Percentiles rank a stretch among this genome's conserved stretches.
Evolutionary conservation across 352 stramenopile species (phyloP).

Genomic region (Phytophthora pisi): DNA sequence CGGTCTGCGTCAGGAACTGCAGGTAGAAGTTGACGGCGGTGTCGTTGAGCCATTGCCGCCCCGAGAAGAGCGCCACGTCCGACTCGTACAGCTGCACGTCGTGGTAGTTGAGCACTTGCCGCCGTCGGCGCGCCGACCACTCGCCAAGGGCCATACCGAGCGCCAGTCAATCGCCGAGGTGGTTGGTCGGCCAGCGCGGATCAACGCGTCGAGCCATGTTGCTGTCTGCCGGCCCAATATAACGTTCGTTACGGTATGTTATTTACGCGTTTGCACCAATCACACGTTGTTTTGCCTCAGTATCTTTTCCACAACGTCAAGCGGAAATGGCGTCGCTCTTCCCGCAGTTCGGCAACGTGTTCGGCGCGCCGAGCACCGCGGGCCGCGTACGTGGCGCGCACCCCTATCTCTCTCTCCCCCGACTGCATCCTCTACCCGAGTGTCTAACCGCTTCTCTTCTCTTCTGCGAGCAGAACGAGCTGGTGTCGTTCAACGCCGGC

Average conservation of each 20-base stretch:
- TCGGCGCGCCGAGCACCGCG: slow-evolving; percentile 59
- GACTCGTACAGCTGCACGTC: slow-evolving; percentile 84
- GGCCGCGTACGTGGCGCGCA: slow-evolving; percentile 49
- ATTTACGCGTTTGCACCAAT: too few relatives aligned
- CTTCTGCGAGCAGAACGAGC: slow-evolving; percentile 54
- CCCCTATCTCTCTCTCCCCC: background rate
- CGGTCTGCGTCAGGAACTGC: slow-evolving; percentile 61
- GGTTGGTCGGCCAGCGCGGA: too few relatives aligned
- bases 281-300: background rate
- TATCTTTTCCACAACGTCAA: slow-evolving; percentile 25
- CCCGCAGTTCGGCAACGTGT: slow-evolving; percentile 83
- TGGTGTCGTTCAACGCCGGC: slow-evolving; percentile 92
- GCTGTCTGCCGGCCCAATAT: too few relatives aligned
- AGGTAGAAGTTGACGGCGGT: slow-evolving; percentile 88
- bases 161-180: too few relatives aligned
- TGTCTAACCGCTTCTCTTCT: background rate
- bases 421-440: background rate
- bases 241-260: too few relatives aligned
- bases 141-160: too few relatives aligned
- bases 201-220: too few relatives aligned
- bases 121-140: too few relatives aligned
- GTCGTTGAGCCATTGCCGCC: slow-evolving; percentile 80
- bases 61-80: slow-evolving; percentile 74
- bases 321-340: slow-evolving; percentile 67
- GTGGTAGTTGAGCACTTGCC: slow-evolving; percentile 77